A percentile compares a stretch with the other conserved stretches of the same genome.
Evolutionary conservation across 495 filamentous ascomycete genomes (phyloP).

Genomic region (Neurospora sp.): DNA sequence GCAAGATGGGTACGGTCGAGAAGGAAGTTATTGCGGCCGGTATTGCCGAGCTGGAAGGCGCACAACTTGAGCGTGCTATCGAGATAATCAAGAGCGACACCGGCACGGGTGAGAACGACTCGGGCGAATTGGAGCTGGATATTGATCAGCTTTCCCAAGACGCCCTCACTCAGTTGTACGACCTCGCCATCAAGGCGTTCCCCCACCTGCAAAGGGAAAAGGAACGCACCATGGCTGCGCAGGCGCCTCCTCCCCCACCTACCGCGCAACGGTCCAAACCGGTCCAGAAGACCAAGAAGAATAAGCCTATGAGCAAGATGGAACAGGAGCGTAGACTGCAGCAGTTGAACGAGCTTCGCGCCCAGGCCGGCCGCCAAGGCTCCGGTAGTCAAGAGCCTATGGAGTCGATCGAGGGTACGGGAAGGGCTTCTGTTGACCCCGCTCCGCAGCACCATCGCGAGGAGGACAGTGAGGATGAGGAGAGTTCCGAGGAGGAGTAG

Average conservation of each 20-base stretch:
- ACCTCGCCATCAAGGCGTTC: conserved; percentile 60
- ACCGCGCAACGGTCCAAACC: conserved; percentile 30
- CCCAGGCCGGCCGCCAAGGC: conserved; percentile 34
- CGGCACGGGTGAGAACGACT: conserved; percentile 65
- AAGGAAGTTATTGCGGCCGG: conserved; percentile 79
- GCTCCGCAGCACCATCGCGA: conserved; percentile 19
- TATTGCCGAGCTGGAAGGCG: conserved; percentile 63
- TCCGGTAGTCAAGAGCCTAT: conserved; percentile 42
- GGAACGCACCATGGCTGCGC: conserved; percentile 15
- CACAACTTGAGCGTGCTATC: conserved; percentile 68
- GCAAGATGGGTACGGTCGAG: conserved; percentile 57
- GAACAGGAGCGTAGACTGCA: conserved; percentile 88
- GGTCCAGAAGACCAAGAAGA: conserved; percentile 76
- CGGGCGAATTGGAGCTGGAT: conserved; percentile 83
- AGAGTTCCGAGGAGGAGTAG: conserved; percentile 29
- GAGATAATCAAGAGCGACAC: conserved; percentile 84
- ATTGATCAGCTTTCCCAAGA: conserved; percentile 73
- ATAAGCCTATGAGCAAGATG: conserved; percentile 93
- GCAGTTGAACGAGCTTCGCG: conserved; percentile 55
- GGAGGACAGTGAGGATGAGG: conserved; percentile 29
- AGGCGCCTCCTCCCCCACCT: conserved; percentile 22
- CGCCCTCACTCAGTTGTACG: conserved; percentile 64
- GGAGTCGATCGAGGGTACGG: conserved; percentile 27
- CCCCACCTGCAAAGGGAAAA: conserved; percentile 40
- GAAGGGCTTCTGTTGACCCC: conserved; percentile 9